Percentiles rank a stretch among this genome's conserved stretches.
These are phyloP conservation scores for Paecilomyces variotii DNA, from an alignment of 2,329 filamentous ascomycete genomes.

Conservation along the genomic window DNA sequence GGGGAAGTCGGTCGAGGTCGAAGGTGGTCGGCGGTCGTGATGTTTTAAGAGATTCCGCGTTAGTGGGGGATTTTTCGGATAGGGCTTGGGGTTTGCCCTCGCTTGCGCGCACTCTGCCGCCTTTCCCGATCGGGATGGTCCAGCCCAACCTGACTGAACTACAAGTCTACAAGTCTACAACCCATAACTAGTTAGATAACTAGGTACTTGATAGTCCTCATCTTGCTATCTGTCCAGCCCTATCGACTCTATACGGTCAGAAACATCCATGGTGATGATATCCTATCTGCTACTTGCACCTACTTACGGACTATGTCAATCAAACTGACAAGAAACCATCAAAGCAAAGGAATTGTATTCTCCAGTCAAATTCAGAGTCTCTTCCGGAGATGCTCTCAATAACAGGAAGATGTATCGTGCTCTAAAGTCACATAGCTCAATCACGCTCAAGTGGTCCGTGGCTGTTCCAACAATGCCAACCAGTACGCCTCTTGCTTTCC, in stretches of 20 bases:
- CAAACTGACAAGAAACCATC: neutral
- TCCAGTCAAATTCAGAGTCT: neutral
- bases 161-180: too few relatives aligned
- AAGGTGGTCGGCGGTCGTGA: constrained; percentile 17
- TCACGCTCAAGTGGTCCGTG: neutral
- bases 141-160: neutral
- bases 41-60: constrained; percentile 26
- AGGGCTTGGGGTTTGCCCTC: constrained; percentile 33
- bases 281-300: neutral
- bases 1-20: constrained; percentile 22
- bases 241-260: neutral
- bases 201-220: neutral
- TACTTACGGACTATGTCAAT: neutral
- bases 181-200: too few relatives aligned
- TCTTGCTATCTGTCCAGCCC: neutral
- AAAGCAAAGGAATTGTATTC: neutral
- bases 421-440: neutral
- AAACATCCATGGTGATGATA: neutral
- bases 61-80: constrained; percentile 34
- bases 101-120: constrained; percentile 20
- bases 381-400: neutral
- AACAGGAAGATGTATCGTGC: neutral
- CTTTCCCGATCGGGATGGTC: constrained; percentile 11
- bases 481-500: neutral
- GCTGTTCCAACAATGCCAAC: neutral